Base-by-base conservation (phyloP, 2,329 filamentous ascomycete genomes). In the Fusarium tanahbumbuense region DNA sequence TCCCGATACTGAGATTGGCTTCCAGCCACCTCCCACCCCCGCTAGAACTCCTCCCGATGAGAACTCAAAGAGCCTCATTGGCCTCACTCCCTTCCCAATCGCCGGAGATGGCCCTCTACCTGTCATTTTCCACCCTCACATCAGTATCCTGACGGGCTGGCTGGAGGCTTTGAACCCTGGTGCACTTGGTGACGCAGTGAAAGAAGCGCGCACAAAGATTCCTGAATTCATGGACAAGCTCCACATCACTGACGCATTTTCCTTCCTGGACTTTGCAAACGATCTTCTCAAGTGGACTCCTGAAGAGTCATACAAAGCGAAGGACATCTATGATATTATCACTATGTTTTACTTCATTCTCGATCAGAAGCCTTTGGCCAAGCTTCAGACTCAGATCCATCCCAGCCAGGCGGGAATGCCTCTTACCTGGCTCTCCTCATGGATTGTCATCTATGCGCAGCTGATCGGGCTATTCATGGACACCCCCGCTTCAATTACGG, bases 401-500 rank as follows among this genome's bases (percentile, higher is more conserved):
- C 60, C 60, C 4, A 27, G 41, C 3, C 46, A 55, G 6, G 60
- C 11, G 2, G 60, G 60, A 0, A 18, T 41, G 20, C 60, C 60
- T 2, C 57, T 63, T 1, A 63, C 40, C 2, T 63, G 60, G 60
- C 47, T 63, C 8, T 63, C 57, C 6, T 62, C 60, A 1, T 63
- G 60, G 60, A 62, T 63, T 4, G 47, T 63, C 0, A 48, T 63
- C 2, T 63, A 62, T 32, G 60, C 57, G 2, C 60, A 63, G 25
- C n/a, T 63, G 2, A 63, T 63, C 9, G 60, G 60, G 1, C 20
- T 63, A 6, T 63, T 63, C 57, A 63, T 63, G 60, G 60, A 63
- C 41, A 41, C 60, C 0, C 60, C 57, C 1, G 32, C 57, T 2
- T 63, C 57, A 0, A 34, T 62, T 10, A 63, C 60, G 10, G 34